Evolutionary conservation across 2,329 filamentous ascomycete species (phyloP), one percentile per base, ranked within the genome.

Genomic region (Colletotrichum sidae): DNA sequence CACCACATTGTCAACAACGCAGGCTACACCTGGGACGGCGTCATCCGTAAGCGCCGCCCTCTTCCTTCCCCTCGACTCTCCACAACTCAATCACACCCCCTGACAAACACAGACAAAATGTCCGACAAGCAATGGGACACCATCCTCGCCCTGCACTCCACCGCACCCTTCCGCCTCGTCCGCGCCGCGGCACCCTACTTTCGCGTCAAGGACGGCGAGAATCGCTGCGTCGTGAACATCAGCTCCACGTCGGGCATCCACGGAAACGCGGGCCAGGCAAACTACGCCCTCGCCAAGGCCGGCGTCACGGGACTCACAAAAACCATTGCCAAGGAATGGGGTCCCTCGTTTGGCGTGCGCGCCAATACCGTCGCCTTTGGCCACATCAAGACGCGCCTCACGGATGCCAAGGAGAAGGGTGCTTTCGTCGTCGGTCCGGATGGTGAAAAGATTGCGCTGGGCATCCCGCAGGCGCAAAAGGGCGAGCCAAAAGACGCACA

Each of bases 1-100:
- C 91, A 97, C 77, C 91, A 96, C 75, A 90, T 97, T 61, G 92
- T 97, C 65, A 96, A 97, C 79, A 97, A 97, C 76, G 94, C 93
- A 1, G 93, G 93, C 46, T 96, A 93, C 79, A 97, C 94, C 1
- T 97, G 93, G 92, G 94, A 97, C 77, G 94, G 91, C 7, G 93
- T 96, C 44, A 93, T 96, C 70, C 58, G 46, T 35, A 11, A 49
- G 46, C 25, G 25, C 25, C 25, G 25, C 13, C 6, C 12, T 34
- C 46, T 9, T 7, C 4, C 46, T 34, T 11, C 25, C 46, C 13
- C 25, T 34, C 8, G 2, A 35, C n/a, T 1, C 15, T 33, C 46
- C 10, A 2, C 3, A 12, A n/a, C 9, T 34, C 45, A 6, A 49
- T 33, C 17, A 34, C 46, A 17, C 8, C 8, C 3, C 44, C 92